Conservation (phyloP, 1,284 basidiomycete species). For the Ceratobasidium sp. region DNA sequence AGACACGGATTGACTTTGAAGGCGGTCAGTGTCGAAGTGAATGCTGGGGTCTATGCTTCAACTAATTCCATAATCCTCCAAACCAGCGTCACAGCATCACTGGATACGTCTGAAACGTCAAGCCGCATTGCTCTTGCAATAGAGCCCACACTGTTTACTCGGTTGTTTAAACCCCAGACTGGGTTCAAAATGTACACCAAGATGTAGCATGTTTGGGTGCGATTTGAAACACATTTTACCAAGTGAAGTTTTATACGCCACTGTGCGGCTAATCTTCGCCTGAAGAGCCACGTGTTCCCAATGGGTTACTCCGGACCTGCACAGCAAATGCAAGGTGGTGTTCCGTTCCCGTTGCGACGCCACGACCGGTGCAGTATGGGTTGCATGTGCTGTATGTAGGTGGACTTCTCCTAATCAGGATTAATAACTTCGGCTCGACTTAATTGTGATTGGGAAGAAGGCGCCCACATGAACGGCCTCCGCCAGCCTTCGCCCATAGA, state of each 20-base stretch:
- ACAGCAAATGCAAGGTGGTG: not conserved
- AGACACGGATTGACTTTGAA: not conserved
- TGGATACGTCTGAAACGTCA: not conserved
- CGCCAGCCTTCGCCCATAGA: not conserved
- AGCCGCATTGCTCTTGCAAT: not conserved
- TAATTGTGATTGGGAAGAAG: not conserved
- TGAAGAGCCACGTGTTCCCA: slow-evolving; percentile 3
- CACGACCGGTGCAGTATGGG: slow-evolving; percentile 1
- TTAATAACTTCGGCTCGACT: not conserved
- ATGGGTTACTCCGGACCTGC: not conserved
- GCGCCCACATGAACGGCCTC: not conserved
- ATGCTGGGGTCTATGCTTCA: not conserved
- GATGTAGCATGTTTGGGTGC: not conserved
- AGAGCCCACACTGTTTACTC: not conserved
- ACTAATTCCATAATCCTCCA: not conserved
- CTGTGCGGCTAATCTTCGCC: not conserved
- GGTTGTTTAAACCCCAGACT: not conserved
- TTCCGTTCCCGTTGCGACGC: not conserved
- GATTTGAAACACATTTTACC: slow-evolving; percentile 1
- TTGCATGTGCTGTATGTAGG: slow-evolving; percentile 4
- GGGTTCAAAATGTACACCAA: not conserved
- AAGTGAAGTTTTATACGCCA: slow-evolving; percentile 9
- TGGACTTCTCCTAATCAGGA: not conserved
- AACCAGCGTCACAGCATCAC: not conserved
- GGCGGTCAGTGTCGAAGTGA: not conserved